These are phyloP conservation scores for Coniophora puteana DNA, from an alignment of 1,284 basidiomycete genomes.

Conservation along the genomic window DNA sequence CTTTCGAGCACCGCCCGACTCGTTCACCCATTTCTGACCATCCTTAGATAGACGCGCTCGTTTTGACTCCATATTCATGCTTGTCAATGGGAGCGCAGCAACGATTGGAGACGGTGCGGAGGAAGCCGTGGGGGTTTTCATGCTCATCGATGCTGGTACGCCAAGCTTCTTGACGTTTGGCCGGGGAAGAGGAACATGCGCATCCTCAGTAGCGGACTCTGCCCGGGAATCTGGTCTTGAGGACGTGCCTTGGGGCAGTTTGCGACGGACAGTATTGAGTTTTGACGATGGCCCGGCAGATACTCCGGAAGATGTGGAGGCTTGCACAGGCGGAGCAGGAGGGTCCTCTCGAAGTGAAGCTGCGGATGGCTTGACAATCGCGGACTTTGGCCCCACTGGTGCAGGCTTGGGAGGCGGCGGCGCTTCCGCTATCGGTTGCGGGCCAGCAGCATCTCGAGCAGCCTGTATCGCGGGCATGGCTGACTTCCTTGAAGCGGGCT, in stretches of 20 bases:
- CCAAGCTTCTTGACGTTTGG: conserved; percentile 47
- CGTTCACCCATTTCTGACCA: conserved; percentile 78
- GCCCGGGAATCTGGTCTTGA: conserved; percentile 58
- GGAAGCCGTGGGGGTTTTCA: conserved; percentile 32
- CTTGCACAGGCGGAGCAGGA: conserved; percentile 30
- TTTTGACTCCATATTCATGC: conserved; percentile 74
- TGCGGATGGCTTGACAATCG: conserved; percentile 18
- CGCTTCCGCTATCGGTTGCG: conserved; percentile 22
- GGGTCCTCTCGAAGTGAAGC: conserved; percentile 21
- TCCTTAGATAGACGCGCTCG: conserved; percentile 77
- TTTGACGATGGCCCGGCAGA: conserved; percentile 41
- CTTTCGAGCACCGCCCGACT: conserved; percentile 76
- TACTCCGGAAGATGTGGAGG: conserved; percentile 29
- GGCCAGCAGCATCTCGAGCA: conserved; percentile 43
- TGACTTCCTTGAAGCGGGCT: conserved; percentile 86
- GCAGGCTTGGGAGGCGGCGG: conserved; percentile 21
- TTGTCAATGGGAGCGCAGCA: conserved; percentile 55
- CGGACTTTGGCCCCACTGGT: conserved; percentile 22
- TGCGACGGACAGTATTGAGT: conserved; percentile 61
- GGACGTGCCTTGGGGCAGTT: conserved; percentile 59
- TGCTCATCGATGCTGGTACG: conserved; percentile 24
- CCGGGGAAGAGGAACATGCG: conserved; percentile 33
- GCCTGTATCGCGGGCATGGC: conserved; percentile 88
- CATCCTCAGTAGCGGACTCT: conserved; percentile 48
- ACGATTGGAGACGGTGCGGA: conserved; percentile 28